These are phyloP conservation scores for Penicillium fuscoglaucum DNA, from an alignment of 2,329 filamentous ascomycete genomes.

Conservation along the genomic window DNA sequence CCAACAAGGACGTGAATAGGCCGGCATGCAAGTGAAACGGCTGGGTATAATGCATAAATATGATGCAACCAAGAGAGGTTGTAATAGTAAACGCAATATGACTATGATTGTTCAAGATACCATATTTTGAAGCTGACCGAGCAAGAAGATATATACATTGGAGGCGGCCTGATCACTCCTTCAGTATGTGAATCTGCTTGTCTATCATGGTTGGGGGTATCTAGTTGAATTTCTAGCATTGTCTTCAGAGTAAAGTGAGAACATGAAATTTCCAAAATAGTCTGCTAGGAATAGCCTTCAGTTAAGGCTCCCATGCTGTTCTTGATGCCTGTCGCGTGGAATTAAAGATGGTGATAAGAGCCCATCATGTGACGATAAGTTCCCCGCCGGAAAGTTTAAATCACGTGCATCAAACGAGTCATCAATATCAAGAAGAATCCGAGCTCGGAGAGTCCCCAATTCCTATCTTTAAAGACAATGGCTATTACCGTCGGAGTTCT, in stretches of 20 bases:
- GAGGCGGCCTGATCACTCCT: background rate
- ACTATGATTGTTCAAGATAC: background rate
- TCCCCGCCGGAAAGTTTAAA: slow-evolving; percentile 19
- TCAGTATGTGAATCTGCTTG: background rate
- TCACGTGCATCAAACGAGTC: slow-evolving; percentile 20
- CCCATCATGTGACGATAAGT: slow-evolving; percentile 15
- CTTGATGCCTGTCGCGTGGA: background rate
- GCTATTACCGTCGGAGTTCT: slow-evolving; percentile 61
- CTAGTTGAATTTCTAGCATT: background rate
- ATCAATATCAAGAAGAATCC: slow-evolving; percentile 4
- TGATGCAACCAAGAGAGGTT: background rate
- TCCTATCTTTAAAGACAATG: slow-evolving; percentile 25
- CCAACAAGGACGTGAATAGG: background rate
- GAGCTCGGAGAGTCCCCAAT: background rate
- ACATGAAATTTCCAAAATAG: background rate
- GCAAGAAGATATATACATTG: background rate
- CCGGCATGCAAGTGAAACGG: background rate
- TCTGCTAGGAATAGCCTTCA: background rate
- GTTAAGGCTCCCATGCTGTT: background rate
- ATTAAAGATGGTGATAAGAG: background rate
- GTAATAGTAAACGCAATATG: background rate
- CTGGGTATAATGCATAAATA: background rate
- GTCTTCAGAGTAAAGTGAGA: background rate
- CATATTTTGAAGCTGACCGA: background rate
- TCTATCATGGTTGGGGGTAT: background rate